These are phyloP conservation scores for Pyrenula massariospora DNA, from an alignment of 495 filamentous ascomycete species.

Conservation along the genomic window DNA sequence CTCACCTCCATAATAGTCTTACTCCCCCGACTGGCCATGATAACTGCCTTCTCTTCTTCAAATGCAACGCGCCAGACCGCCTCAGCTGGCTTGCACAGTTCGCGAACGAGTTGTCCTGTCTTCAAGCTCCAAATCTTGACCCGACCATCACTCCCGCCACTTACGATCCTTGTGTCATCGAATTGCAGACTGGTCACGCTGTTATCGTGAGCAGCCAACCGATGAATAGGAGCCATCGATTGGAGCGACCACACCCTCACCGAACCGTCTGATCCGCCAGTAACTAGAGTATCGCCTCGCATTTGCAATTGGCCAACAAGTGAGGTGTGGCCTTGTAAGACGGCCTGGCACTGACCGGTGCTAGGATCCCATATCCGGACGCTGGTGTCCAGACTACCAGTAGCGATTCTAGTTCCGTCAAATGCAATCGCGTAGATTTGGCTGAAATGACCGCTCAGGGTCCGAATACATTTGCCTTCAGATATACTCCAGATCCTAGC, in stretches of 20 bases:
- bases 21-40: slow-evolving; percentile 73
- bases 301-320: slow-evolving; percentile 96
- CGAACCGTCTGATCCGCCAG: slow-evolving; percentile 89
- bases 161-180: slow-evolving; percentile 86
- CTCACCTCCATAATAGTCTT: slow-evolving; percentile 93
- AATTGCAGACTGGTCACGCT: slow-evolving; percentile 96
- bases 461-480: slow-evolving; percentile 80
- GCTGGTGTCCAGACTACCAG: slow-evolving; percentile 91
- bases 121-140: slow-evolving; percentile 97
- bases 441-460: slow-evolving; percentile 90
- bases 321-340: slow-evolving; percentile 93
- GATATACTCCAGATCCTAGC: slow-evolving; percentile 96
- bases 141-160: slow-evolving; percentile 86
- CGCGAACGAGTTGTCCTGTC: slow-evolving; percentile 79
- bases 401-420: slow-evolving; percentile 87
- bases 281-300: slow-evolving; percentile 86
- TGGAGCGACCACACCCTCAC: slow-evolving; percentile 92
- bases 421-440: slow-evolving; percentile 99
- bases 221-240: slow-evolving; percentile 79
- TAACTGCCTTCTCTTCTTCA: slow-evolving; percentile 94
- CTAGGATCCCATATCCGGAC: slow-evolving; percentile 93
- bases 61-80: slow-evolving; percentile 97
- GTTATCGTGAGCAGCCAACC: slow-evolving; percentile 95
- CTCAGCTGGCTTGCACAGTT: slow-evolving; percentile 80
- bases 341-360: slow-evolving; percentile 78